A percentile compares a stretch with the other conserved stretches of the same genome.
phyloP scores from a whole-genome alignment of 352 stramenopile genomes.

The Pythium dissimile region DNA sequence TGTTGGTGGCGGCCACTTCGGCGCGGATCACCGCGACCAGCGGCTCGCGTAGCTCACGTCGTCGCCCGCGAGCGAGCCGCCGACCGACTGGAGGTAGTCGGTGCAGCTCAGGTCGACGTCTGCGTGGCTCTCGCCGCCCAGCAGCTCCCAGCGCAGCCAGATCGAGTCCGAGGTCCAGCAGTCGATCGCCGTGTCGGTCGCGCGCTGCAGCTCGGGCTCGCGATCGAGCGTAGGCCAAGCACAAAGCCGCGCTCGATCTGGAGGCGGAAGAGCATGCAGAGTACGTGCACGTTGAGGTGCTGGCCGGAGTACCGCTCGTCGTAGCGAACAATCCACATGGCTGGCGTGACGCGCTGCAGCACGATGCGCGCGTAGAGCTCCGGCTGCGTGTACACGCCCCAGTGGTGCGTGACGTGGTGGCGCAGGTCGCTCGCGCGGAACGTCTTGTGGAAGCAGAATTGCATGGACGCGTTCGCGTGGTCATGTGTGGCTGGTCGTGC shows the following conservation, averaged over 20 bases:
- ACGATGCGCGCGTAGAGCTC: constrained; percentile 6
- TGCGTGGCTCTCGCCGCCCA: neutral
- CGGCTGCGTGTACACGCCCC: constrained; percentile 9
- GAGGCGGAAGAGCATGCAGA: constrained; percentile 11
- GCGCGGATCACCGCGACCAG: constrained; percentile 1
- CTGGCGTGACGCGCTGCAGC: neutral
- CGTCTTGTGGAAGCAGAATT: constrained; percentile 17
- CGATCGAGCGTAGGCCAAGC: constrained; percentile 2
- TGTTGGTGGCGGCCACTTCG: constrained; percentile 5
- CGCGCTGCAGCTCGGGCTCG: constrained; percentile 2
- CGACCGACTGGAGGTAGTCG: constrained; percentile 5
- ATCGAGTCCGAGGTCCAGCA: constrained; percentile 11
- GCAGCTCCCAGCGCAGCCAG: constrained; percentile 16
- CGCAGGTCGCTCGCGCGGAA: constrained; percentile 5
- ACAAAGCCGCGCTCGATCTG: constrained; percentile 4
- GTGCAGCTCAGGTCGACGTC: constrained; percentile 1
- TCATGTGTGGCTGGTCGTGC: constrained; percentile 6
- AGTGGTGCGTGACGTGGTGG: constrained; percentile 3
- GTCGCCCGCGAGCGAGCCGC: constrained; percentile 3
- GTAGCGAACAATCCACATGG: constrained; percentile 8
- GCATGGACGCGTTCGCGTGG: neutral
- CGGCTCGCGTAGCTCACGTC: constrained; percentile 10
- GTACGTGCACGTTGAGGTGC: constrained; percentile 4
- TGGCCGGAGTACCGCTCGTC: constrained; percentile 5
- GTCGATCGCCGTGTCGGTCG: neutral